Evolutionary conservation across 306 rosid genomes (phyloP).

Genomic region (Cicer bijugum): DNA sequence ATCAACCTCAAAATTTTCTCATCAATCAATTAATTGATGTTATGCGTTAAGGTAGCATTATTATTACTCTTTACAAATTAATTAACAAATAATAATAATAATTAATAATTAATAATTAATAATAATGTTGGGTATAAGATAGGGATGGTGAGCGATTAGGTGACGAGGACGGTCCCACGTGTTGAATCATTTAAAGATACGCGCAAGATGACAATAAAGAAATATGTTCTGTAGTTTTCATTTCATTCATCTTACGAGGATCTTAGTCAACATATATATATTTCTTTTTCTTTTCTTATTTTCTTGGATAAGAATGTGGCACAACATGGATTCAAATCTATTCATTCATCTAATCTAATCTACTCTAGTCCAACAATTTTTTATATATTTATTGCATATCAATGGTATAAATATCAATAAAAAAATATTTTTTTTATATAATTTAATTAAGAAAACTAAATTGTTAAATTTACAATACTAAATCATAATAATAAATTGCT

Average conservation of each 20-base stretch:
- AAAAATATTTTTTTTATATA: too few relatives aligned
- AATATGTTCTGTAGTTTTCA: constrained; percentile 1
- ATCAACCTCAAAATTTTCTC: too few relatives aligned
- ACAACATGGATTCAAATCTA: not conserved
- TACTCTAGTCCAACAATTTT: not conserved
- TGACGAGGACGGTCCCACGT: constrained; percentile 47
- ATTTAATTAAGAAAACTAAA: too few relatives aligned
- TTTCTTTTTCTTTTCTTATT: not conserved
- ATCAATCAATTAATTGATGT: too few relatives aligned
- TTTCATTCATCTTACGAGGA: constrained; percentile 47
- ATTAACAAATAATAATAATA: too few relatives aligned
- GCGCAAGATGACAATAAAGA: constrained; percentile 32
- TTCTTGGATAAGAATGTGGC: constrained; percentile 45
- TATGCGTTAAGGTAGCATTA: too few relatives aligned
- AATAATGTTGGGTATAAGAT: not conserved
- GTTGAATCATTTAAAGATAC: constrained; percentile 39
- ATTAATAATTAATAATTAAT: too few relatives aligned
- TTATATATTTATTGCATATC: too few relatives aligned
- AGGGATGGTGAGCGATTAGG: not conserved
- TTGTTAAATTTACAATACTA: too few relatives aligned
- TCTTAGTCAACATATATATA: constrained; percentile 56
- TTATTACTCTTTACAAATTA: too few relatives aligned
- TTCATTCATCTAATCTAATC: not conserved
- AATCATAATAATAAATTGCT: too few relatives aligned
- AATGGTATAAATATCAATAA: too few relatives aligned